A percentile compares a stretch with the other conserved stretches of the same genome.
These are phyloP conservation scores for Solanum acaule DNA, from an alignment of 257 asterid species.

Conservation along the genomic window DNA sequence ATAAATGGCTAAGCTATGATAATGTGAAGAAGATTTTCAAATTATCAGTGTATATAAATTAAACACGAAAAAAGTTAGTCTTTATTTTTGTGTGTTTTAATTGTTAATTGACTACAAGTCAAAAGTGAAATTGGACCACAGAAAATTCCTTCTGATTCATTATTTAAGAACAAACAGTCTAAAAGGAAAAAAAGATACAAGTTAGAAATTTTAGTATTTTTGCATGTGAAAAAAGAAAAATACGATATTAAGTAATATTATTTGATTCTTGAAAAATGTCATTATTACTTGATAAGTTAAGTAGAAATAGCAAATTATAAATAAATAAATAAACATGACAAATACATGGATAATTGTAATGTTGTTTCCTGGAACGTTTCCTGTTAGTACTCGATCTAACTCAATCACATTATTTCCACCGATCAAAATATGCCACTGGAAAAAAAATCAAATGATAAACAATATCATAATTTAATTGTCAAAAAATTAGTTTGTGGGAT, in stretches of 20 bases:
- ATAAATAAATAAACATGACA: not conserved
- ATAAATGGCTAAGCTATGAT: not conserved
- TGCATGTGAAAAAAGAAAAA: not conserved
- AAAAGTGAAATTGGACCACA: not conserved
- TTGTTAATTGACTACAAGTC: not conserved
- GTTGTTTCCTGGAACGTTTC: slow-evolving; percentile 38
- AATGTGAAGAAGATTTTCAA: not conserved
- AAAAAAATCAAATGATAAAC: not conserved
- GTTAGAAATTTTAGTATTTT: not conserved
- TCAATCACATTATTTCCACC: slow-evolving; percentile 27
- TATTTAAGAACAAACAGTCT: too few relatives aligned
- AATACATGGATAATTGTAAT: slow-evolving; percentile 54
- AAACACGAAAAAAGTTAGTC: not conserved
- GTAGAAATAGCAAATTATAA: not conserved
- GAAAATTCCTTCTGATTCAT: not conserved
- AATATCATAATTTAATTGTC: too few relatives aligned
- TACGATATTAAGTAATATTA: not conserved
- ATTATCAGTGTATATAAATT: not conserved
- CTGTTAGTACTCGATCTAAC: slow-evolving; percentile 44
- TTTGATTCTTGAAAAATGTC: not conserved
- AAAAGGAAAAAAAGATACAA: not conserved
- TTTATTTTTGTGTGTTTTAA: not conserved
- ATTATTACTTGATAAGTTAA: not conserved
- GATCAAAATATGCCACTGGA: slow-evolving; percentile 62
- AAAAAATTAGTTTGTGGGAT: not conserved